Conservation (phyloP, 371 early-diverging fungal genomes). For the Zychaea mexicana region DNA sequence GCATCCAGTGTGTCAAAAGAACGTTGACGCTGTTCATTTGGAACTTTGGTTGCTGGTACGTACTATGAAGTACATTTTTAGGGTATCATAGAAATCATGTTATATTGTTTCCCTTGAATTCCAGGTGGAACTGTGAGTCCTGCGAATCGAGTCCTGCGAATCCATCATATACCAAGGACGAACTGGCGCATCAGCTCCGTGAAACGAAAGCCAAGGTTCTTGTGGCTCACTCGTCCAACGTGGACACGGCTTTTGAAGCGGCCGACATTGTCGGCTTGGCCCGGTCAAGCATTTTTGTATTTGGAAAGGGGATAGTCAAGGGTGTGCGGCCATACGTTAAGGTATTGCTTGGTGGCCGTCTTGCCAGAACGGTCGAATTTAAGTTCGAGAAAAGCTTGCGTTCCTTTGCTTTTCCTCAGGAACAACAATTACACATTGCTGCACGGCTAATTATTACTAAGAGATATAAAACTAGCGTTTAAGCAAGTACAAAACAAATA, state of each 20-base stretch:
- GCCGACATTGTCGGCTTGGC: constrained; percentile 60
- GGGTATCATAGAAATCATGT: background rate
- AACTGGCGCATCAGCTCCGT: constrained; percentile 73
- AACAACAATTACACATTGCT: constrained; percentile 61
- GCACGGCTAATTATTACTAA: too few relatives aligned
- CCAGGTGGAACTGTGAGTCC: constrained; percentile 69
- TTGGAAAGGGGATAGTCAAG: constrained; percentile 49
- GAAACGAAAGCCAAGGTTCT: constrained; percentile 69
- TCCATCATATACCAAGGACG: constrained; percentile 74
- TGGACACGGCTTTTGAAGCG: constrained; percentile 58
- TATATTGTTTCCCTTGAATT: background rate
- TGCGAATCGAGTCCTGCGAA: constrained; percentile 81
- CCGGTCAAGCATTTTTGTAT: constrained; percentile 51
- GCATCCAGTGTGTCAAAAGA: too few relatives aligned
- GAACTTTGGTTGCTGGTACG: constrained; percentile 38
- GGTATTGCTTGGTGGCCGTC: constrained; percentile 12
- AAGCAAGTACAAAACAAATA: too few relatives aligned
- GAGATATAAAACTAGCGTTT: too few relatives aligned
- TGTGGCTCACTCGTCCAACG: constrained; percentile 45
- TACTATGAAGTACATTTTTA: background rate
- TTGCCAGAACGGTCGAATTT: constrained; percentile 18
- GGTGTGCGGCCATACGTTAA: constrained; percentile 39
- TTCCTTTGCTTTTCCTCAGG: constrained; percentile 84
- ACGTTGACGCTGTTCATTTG: constrained; percentile 31
- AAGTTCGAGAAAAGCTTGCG: constrained; percentile 47